Evolutionary conservation across 192 early-diverging fungal species (phyloP).

Genomic region (Helicostylum pulchrum): DNA sequence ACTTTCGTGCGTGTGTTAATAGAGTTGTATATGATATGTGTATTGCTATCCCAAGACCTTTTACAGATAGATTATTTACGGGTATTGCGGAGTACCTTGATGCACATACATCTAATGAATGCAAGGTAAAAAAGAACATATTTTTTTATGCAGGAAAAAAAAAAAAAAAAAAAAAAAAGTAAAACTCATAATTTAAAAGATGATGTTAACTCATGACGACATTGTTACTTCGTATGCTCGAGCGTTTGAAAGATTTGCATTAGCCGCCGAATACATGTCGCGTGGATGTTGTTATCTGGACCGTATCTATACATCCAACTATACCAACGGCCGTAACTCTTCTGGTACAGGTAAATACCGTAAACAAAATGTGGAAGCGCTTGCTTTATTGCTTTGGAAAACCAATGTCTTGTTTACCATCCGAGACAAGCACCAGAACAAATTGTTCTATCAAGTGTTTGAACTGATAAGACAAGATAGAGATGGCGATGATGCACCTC

Average conservation of each 20-base stretch:
- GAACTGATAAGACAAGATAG: constrained; percentile 65
- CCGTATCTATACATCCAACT: constrained; percentile 42
- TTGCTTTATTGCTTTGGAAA: constrained; percentile 75
- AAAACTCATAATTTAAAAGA: constrained; percentile 30
- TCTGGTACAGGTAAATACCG: constrained; percentile 42
- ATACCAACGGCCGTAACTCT: constrained; percentile 31
- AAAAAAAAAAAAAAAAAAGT: no score
- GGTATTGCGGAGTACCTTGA: constrained; percentile 64
- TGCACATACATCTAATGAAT: constrained; percentile 48
- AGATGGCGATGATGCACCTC: constrained; percentile 57
- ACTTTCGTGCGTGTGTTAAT: background rate
- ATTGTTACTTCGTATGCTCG: constrained; percentile 62
- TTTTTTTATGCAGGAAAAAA: background rate
- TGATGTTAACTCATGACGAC: constrained; percentile 62
- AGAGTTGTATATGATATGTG: constrained; percentile 79
- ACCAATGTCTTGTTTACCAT: constrained; percentile 60
- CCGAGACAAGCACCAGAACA: constrained; percentile 55
- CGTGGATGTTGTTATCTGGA: constrained; percentile 73
- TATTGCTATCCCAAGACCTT: constrained; percentile 67
- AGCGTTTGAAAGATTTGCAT: constrained; percentile 63
- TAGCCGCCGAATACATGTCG: constrained; percentile 58
- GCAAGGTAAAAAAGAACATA: no score
- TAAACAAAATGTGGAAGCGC: constrained; percentile 62
- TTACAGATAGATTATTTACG: constrained; percentile 62
- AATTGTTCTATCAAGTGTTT: constrained; percentile 65